Percentiles rank a stretch among this genome's conserved stretches.
phyloP scores from a whole-genome alignment of 2,329 filamentous ascomycete species.

The Aspergillus hiratsukae region DNA sequence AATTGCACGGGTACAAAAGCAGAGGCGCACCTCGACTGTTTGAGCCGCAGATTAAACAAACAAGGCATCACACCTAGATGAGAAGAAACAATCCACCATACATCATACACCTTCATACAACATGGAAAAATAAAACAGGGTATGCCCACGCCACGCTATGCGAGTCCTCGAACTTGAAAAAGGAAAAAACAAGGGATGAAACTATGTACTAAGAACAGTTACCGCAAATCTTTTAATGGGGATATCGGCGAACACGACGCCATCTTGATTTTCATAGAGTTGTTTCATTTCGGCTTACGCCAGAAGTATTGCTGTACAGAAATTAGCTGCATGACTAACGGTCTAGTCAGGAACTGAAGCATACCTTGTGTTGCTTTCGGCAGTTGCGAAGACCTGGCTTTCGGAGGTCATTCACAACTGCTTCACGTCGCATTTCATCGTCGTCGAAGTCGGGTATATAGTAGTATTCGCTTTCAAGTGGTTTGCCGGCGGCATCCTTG shows the following conservation, averaged over 20 bases:
- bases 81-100: conserved; percentile 11
- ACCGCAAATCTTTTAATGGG: conserved; percentile 2
- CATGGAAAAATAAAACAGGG: conserved; percentile 27
- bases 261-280: not conserved
- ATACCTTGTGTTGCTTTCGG: conserved; percentile 95
- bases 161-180: conserved; percentile 23
- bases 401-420: conserved; percentile 78
- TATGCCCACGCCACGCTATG: conserved; percentile 44
- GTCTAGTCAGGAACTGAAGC: conserved; percentile 14
- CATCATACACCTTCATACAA: conserved; percentile 21
- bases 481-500: conserved; percentile 92
- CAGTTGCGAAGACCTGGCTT: conserved; percentile 87
- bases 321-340: conserved; percentile 16
- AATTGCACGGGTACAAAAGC: conserved; percentile 7
- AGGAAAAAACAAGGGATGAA: conserved; percentile 22
- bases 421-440: conserved; percentile 71
- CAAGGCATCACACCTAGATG: conserved; percentile 1
- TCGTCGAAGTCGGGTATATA: conserved; percentile 84
- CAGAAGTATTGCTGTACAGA: conserved; percentile 63
- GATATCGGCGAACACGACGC: conserved; percentile 7
- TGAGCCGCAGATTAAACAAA: conserved; percentile 2
- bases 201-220: conserved; percentile 34
- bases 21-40: conserved; percentile 3
- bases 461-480: conserved; percentile 94
- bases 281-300: conserved; percentile 55